These are phyloP conservation scores for Aplosporella prunicola DNA, from an alignment of 2,329 filamentous ascomycete species.

Conservation along the genomic window DNA sequence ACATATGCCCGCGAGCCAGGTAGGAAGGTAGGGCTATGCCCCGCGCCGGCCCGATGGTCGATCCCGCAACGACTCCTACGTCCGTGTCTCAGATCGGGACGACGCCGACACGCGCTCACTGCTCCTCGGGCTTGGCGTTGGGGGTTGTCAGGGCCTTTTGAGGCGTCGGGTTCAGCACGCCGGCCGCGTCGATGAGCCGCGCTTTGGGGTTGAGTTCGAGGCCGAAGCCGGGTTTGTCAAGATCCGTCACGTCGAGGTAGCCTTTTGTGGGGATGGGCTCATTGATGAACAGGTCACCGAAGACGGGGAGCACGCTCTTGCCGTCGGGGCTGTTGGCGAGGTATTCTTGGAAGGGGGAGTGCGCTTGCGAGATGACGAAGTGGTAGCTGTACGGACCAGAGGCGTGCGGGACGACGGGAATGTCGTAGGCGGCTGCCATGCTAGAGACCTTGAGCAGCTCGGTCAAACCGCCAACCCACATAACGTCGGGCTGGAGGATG, in stretches of 20 bases:
- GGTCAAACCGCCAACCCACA: constrained; percentile 93
- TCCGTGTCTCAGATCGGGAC: too few relatives aligned
- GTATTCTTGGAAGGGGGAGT: constrained; percentile 93
- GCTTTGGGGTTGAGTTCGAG: constrained; percentile 75
- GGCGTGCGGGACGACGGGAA: constrained; percentile 90
- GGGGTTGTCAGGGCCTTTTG: constrained; percentile 27
- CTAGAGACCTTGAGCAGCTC: constrained; percentile 83
- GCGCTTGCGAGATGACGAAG: constrained; percentile 87
- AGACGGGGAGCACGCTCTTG: constrained; percentile 80
- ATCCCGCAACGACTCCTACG: too few relatives aligned
- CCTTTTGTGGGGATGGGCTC: constrained; percentile 82
- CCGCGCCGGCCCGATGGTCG: too few relatives aligned
- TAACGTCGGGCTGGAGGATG: constrained; percentile 91
- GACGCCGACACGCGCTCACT: too few relatives aligned
- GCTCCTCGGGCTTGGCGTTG: constrained; percentile 3
- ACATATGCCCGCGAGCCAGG: too few relatives aligned
- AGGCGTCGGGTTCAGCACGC: constrained; percentile 60
- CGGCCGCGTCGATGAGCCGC: constrained; percentile 66
- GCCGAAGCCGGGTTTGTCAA: constrained; percentile 87
- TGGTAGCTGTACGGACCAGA: constrained; percentile 93
- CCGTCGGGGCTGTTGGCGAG: constrained; percentile 88
- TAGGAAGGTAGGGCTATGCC: too few relatives aligned
- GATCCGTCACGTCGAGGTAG: constrained; percentile 65
- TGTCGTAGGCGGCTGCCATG: constrained; percentile 85
- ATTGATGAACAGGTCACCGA: constrained; percentile 81